These are phyloP conservation scores for Acer campestre DNA, from an alignment of 345 rosid genomes.

Conservation along the genomic window DNA sequence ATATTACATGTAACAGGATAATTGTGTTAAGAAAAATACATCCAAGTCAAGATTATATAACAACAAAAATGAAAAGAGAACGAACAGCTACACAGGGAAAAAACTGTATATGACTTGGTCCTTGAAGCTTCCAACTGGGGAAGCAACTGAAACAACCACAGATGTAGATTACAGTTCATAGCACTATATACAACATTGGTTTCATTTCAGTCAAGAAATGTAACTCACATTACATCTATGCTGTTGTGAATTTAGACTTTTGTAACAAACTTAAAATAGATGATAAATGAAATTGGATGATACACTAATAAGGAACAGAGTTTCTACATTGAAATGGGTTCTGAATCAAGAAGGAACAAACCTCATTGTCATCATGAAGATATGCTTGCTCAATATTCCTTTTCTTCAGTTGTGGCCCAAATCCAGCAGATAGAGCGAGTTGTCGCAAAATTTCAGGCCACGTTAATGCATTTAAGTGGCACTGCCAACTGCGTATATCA, in stretches of 20 bases:
- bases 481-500: conserved; percentile 77
- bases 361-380: conserved; percentile 67
- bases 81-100: neutral
- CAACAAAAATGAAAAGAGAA: neutral
- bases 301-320: neutral
- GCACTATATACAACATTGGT: neutral
- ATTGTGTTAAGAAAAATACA: neutral
- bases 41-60: neutral
- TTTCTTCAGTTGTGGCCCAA: conserved; percentile 76
- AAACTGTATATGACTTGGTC: neutral
- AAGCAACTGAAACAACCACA: neutral
- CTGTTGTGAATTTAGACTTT: neutral
- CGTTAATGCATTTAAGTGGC: conserved; percentile 69
- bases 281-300: neutral
- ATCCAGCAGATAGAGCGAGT: conserved; percentile 78
- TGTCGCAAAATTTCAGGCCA: conserved; percentile 97
- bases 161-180: neutral
- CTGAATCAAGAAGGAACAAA: conserved; percentile 22
- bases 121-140: neutral
- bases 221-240: neutral
- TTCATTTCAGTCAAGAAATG: neutral
- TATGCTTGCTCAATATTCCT: conserved; percentile 46
- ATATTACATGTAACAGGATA: neutral
- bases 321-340: neutral
- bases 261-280: neutral